These are phyloP conservation scores for Plasmodium gaboni DNA, from an alignment of 169 alveolate genomes.

Conservation along the genomic window DNA sequence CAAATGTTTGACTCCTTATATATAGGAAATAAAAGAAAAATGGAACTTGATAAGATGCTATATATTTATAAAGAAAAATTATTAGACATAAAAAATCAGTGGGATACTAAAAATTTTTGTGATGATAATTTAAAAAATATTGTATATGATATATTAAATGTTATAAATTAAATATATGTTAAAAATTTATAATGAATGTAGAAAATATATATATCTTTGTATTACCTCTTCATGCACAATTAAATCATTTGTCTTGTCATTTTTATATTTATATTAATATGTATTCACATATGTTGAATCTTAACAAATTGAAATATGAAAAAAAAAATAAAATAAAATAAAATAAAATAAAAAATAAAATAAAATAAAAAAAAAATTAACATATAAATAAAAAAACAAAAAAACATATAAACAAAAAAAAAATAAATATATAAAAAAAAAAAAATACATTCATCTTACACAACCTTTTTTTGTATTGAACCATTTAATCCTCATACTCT, in stretches of 20 bases:
- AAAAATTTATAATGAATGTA: no score
- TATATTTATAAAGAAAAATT: conserved; percentile 61
- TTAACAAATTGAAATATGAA: no score
- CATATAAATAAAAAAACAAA: background rate
- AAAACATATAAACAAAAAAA: background rate
- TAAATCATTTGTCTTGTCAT: no score
- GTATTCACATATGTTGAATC: no score
- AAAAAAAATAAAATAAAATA: no score
- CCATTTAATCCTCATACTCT: conserved; percentile 12
- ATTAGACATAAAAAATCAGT: conserved; percentile 54
- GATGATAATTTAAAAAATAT: conserved; percentile 70
- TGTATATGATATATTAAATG: conserved; percentile 66
- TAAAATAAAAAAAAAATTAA: background rate
- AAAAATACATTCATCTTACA: background rate
- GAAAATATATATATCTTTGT: background rate
- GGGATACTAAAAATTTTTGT: conserved; percentile 52
- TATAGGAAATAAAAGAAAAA: conserved; percentile 56
- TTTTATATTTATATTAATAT: no score
- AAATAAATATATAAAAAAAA: background rate
- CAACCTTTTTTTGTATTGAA: no score
- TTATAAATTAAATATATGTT: conserved; percentile 23
- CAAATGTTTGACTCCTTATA: background rate
- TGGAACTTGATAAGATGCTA: conserved; percentile 34
- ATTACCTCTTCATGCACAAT: background rate
- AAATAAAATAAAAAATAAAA: background rate